phyloP scores from a whole-genome alignment of 208 protist genomes.

The Trypanosoma conorhini region DNA sequence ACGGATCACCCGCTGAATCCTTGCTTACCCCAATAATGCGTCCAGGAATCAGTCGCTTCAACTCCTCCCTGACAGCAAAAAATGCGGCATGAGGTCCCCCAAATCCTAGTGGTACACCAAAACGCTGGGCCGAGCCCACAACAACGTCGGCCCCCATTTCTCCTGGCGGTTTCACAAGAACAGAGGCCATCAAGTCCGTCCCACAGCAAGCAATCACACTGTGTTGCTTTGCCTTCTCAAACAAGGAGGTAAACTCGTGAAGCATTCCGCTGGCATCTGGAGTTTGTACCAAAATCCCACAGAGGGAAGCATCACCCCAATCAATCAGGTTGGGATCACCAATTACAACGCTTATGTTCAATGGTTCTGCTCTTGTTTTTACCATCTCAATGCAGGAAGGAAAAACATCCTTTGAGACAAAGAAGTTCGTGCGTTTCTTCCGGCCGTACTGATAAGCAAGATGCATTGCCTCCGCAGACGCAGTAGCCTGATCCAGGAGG shows the following conservation, averaged over 20 bases:
- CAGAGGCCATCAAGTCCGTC: constrained; percentile 95
- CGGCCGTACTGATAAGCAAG: constrained; percentile 56
- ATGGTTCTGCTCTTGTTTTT: constrained; percentile 62
- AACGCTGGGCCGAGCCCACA: constrained; percentile 94
- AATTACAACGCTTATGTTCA: constrained; percentile 91
- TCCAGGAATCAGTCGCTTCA: constrained; percentile 94
- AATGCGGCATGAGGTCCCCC: constrained; percentile 99
- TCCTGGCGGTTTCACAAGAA: constrained; percentile 91
- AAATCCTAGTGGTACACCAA: constrained; percentile 95
- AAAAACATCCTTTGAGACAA: constrained; percentile 66
- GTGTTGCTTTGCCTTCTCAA: constrained; percentile 54
- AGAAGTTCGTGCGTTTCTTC: constrained; percentile 60
- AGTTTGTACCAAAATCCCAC: constrained; percentile 95
- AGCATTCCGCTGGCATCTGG: constrained; percentile 89
- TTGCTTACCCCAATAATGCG: constrained; percentile 96
- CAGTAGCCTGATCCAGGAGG: constrained; percentile 94
- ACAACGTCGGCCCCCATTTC: constrained; percentile 96
- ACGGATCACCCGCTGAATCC: constrained; percentile 88
- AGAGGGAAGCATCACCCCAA: constrained; percentile 58
- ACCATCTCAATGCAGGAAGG: constrained; percentile 72
- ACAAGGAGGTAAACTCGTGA: constrained; percentile 79
- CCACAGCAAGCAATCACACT: constrained; percentile 78
- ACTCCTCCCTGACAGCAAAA: constrained; percentile 89
- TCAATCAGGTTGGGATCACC: constrained; percentile 68
- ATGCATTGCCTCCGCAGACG: constrained; percentile 69